These are phyloP conservation scores for Plectosphaerella plurivora DNA, from an alignment of 2,329 filamentous ascomycete species.

Conservation along the genomic window DNA sequence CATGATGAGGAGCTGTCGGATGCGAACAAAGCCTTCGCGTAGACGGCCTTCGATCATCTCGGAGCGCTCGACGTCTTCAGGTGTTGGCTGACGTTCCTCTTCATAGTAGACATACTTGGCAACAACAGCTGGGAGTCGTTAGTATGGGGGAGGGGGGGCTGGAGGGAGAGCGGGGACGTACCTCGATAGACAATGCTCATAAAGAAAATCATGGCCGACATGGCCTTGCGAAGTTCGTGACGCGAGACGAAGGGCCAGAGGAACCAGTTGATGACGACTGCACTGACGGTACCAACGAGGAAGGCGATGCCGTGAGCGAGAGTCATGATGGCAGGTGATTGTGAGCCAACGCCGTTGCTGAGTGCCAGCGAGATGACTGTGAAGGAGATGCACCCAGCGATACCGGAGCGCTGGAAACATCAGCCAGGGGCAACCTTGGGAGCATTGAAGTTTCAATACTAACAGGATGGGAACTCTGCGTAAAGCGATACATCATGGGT, in stretches of 20 bases:
- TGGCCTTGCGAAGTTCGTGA: slow-evolving; percentile 51
- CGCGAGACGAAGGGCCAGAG: slow-evolving; percentile 59
- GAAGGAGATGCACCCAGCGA: slow-evolving; percentile 55
- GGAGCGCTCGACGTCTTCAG: slow-evolving; percentile 45
- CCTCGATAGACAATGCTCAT: slow-evolving; percentile 53
- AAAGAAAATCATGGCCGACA: slow-evolving; percentile 54
- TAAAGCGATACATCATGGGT: slow-evolving; percentile 55
- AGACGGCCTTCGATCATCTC: slow-evolving; percentile 55
- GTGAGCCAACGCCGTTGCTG: slow-evolving; percentile 21
- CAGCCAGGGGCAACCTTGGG: neutral
- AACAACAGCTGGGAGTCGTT: slow-evolving; percentile 33
- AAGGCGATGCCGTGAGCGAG: slow-evolving; percentile 46
- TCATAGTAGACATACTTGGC: slow-evolving; percentile 57
- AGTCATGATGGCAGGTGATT: slow-evolving; percentile 33
- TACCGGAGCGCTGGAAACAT: slow-evolving; percentile 42
- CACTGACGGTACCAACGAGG: slow-evolving; percentile 47
- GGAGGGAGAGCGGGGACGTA: slow-evolving; percentile 15
- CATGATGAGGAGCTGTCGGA: slow-evolving; percentile 49
- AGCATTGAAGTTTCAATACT: slow-evolving; percentile 6
- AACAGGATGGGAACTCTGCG: slow-evolving; percentile 49
- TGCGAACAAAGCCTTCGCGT: slow-evolving; percentile 55
- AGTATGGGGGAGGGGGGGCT: neutral
- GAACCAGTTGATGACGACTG: slow-evolving; percentile 53
- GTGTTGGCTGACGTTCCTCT: slow-evolving; percentile 44
- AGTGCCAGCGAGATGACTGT: slow-evolving; percentile 46